A percentile compares a stretch with the other conserved stretches of the same genome.
These are phyloP conservation scores for Cystobasidium sp. DNA, from an alignment of 1,284 basidiomycete genomes.

Conservation along the genomic window DNA sequence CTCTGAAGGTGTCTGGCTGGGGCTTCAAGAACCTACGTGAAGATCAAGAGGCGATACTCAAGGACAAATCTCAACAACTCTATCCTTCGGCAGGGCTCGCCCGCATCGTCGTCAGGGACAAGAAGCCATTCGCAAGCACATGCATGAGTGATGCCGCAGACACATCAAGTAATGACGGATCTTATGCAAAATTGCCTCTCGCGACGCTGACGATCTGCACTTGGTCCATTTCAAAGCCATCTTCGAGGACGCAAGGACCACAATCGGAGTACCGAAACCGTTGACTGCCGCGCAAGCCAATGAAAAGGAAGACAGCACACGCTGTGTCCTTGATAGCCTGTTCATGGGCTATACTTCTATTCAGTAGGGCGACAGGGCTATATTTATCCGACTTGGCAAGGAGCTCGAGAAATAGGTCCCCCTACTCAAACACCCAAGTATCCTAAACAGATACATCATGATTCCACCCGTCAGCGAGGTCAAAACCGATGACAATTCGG, in stretches of 20 bases:
- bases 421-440: background rate
- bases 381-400: background rate
- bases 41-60: background rate
- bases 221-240: too few relatives aligned
- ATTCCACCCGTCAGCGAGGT: background rate
- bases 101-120: background rate
- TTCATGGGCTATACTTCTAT: too few relatives aligned
- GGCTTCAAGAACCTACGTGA: background rate
- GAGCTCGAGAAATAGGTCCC: background rate
- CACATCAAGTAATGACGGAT: too few relatives aligned
- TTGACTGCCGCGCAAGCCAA: too few relatives aligned
- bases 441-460: background rate
- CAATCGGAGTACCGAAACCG: too few relatives aligned
- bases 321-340: too few relatives aligned
- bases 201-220: too few relatives aligned
- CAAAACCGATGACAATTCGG: background rate
- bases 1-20: background rate
- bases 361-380: too few relatives aligned
- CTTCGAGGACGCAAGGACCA: too few relatives aligned
- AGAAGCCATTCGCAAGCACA: background rate
- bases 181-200: too few relatives aligned
- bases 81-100: background rate
- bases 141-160: too few relatives aligned
- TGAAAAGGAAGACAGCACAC: too few relatives aligned
- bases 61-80: background rate